These are phyloP conservation scores for Nemania abortiva DNA, from an alignment of 2,329 filamentous ascomycete genomes.

Conservation along the genomic window DNA sequence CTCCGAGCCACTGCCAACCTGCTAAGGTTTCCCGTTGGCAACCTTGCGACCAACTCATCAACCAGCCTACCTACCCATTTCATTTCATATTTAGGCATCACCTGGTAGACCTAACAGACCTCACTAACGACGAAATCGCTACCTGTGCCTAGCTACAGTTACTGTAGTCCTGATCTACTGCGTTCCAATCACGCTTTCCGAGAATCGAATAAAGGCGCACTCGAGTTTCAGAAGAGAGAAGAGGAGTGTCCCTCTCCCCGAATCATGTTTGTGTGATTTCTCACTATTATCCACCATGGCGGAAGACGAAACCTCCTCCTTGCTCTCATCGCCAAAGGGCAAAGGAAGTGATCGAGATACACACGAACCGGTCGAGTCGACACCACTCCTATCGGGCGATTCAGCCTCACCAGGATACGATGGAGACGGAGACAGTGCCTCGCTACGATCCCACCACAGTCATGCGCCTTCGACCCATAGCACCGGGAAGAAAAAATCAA, in stretches of 20 bases:
- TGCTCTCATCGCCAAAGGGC: conserved; percentile 42
- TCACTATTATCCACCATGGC: conserved; percentile 28
- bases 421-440: conserved; percentile 51
- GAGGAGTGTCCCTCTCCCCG: background rate
- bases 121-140: background rate
- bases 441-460: conserved; percentile 49
- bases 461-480: conserved; percentile 44
- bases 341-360: conserved; percentile 43
- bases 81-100: conserved; percentile 5
- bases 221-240: background rate
- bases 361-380: conserved; percentile 57
- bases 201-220: conserved; percentile 6
- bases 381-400: conserved; percentile 62
- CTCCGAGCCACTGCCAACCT: conserved; percentile 2
- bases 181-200: background rate
- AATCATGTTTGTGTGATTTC: conserved; percentile 24
- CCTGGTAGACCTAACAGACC: too few relatives aligned
- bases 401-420: conserved; percentile 56
- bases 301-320: conserved; percentile 32
- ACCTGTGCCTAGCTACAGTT: background rate
- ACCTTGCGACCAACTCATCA: conserved; percentile 12
- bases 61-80: background rate
- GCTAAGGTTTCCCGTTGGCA: background rate
- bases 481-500: conserved; percentile 55
- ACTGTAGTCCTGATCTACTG: background rate